These are phyloP conservation scores for Picochlorum sp. DNA, from an alignment of 139 green algal genomes.

Conservation along the genomic window DNA sequence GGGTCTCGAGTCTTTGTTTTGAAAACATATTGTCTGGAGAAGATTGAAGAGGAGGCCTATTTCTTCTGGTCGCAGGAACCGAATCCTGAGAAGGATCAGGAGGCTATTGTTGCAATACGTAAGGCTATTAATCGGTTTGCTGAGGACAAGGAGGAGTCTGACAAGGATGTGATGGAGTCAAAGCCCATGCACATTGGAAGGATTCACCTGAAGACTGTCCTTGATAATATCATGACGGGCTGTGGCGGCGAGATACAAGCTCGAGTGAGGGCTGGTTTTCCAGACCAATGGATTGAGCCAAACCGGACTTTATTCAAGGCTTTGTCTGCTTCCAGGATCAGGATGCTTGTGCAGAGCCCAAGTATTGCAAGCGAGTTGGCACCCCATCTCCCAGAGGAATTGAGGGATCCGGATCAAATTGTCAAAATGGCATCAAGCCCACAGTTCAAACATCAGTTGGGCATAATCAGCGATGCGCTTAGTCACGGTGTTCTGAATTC, in stretches of 20 bases:
- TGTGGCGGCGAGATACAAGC: constrained; percentile 1
- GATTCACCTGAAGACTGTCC: constrained; percentile 11
- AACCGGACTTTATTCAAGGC: not conserved
- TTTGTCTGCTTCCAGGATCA: not conserved
- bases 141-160: not conserved
- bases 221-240: not conserved
- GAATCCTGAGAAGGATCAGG: constrained; percentile 8
- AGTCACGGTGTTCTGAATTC: constrained; percentile 58
- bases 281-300: not conserved
- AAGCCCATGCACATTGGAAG: constrained; percentile 9
- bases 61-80: constrained; percentile 50
- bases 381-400: constrained; percentile 44
- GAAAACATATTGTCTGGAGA: constrained; percentile 23
- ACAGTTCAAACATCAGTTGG: constrained; percentile 70
- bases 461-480: constrained; percentile 44
- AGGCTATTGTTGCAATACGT: constrained; percentile 21
- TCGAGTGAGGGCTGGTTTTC: not conserved
- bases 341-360: too few species aligned
- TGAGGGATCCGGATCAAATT: constrained; percentile 41
- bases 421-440: constrained; percentile 41
- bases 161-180: not conserved
- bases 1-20: constrained; percentile 42
- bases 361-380: constrained; percentile 11
- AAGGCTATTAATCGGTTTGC: constrained; percentile 11
- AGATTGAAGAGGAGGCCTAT: constrained; percentile 36